phyloP scores from a whole-genome alignment of 768 basidiomycete species.

The Strobilomyces echinocephalus region DNA sequence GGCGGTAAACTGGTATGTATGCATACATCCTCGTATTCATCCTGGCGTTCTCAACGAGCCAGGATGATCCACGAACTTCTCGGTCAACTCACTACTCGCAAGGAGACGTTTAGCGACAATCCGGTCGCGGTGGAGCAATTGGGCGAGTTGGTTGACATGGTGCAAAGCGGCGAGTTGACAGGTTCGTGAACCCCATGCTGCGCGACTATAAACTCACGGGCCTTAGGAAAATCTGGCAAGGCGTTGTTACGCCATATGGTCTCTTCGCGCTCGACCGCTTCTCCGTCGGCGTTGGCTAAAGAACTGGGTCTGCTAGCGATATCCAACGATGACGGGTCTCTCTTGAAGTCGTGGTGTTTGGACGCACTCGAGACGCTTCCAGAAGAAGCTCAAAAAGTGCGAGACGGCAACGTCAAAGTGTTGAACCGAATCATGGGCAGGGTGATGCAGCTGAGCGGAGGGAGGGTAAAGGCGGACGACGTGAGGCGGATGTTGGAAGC shows the following conservation, averaged over 20 bases:
- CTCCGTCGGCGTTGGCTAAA: conserved; percentile 41
- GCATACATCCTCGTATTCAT: background rate
- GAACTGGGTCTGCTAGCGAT: conserved; percentile 40
- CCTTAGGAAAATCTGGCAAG: conserved; percentile 73
- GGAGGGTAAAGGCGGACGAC: conserved; percentile 68
- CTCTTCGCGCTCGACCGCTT: conserved; percentile 51
- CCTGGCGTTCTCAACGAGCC: background rate
- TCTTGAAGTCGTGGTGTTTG: conserved; percentile 52
- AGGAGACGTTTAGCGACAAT: conserved; percentile 55
- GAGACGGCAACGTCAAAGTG: conserved; percentile 54
- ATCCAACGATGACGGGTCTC: conserved; percentile 33
- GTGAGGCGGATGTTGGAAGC: conserved; percentile 49
- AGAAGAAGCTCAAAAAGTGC: conserved; percentile 56
- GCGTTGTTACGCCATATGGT: background rate
- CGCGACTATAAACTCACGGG: background rate
- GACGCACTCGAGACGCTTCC: conserved; percentile 65
- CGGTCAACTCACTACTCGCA: conserved; percentile 64
- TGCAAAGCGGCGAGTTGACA: conserved; percentile 62
- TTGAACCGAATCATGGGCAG: conserved; percentile 49
- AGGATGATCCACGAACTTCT: conserved; percentile 90
- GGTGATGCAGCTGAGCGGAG: conserved; percentile 78
- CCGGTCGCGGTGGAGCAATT: conserved; percentile 60
- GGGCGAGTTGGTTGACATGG: conserved; percentile 73
- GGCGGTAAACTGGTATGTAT: conserved; percentile 78
- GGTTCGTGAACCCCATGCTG: conserved; percentile 37